These are phyloP conservation scores for Martiniozyma asiatica DNA, from an alignment of 1,139 yeast genomes.

Conservation along the genomic window DNA sequence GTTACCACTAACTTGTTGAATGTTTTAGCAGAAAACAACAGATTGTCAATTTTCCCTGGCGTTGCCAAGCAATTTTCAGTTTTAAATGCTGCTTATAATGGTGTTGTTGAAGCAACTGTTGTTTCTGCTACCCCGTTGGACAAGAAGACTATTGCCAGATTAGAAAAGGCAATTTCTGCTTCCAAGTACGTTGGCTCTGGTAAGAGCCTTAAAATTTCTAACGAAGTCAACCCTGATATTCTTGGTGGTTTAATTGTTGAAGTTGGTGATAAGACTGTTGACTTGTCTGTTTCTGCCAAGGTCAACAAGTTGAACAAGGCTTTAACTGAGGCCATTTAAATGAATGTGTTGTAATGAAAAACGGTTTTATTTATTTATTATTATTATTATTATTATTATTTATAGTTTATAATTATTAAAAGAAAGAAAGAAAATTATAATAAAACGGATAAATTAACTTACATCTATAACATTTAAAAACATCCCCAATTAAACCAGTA, in stretches of 20 bases:
- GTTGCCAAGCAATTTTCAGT: constrained; percentile 63
- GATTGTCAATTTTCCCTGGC: constrained; percentile 57
- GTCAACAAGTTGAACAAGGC: constrained; percentile 82
- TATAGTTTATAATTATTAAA: too few species aligned
- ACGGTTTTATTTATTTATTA: constrained; percentile 1
- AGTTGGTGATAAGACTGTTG: constrained; percentile 95
- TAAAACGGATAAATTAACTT: too few species aligned
- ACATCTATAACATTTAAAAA: too few species aligned
- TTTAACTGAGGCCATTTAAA: constrained; percentile 68
- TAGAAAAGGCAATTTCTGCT: constrained; percentile 66
- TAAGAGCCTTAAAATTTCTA: constrained; percentile 74
- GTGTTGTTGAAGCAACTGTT: constrained; percentile 86
- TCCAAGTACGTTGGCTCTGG: constrained; percentile 77
- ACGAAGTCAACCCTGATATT: constrained; percentile 79
- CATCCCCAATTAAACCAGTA: too few species aligned
- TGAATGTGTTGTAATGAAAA: constrained; percentile 1
- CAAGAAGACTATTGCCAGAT: constrained; percentile 64
- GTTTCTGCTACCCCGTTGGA: constrained; percentile 85
- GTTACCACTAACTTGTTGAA: constrained; percentile 69
- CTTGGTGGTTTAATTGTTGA: constrained; percentile 94
- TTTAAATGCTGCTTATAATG: constrained; percentile 81
- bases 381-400: constrained; percentile 2
- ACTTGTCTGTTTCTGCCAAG: constrained; percentile 76
- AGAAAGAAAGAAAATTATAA: too few species aligned
- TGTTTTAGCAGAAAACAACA: constrained; percentile 91